Conservation (phyloP, 805 yeast genomes). For the Cyberlindnera galapagoensis region DNA sequence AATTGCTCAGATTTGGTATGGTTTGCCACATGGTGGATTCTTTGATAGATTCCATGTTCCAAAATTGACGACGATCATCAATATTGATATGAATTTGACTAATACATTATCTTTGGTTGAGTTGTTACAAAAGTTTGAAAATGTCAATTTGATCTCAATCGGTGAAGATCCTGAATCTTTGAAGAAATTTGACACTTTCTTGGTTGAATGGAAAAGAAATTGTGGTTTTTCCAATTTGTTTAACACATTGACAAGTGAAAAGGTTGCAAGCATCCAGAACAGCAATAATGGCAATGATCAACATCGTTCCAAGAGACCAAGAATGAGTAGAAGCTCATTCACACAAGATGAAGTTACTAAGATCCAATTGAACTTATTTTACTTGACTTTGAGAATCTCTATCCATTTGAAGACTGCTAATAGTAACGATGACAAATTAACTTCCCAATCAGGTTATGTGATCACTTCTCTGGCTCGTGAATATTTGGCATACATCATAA, state of each 20-base stretch:
- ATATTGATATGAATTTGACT: constrained; percentile 28
- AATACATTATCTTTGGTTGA: constrained; percentile 28
- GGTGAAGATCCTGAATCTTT: constrained; percentile 17
- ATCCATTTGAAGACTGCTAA: constrained; percentile 8
- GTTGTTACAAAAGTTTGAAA: constrained; percentile 20
- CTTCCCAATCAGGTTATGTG: constrained; percentile 13
- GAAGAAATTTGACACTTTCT: constrained; percentile 12
- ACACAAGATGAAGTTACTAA: constrained; percentile 16
- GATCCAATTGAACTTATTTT: constrained; percentile 23
- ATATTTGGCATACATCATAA: constrained; percentile 14
- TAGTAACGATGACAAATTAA: constrained; percentile 3
- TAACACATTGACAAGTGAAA: constrained; percentile 10
- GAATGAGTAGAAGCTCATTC: constrained; percentile 10
- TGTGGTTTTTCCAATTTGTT: constrained; percentile 11
- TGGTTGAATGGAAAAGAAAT: constrained; percentile 14
- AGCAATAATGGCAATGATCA: constrained; percentile 5
- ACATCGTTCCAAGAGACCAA: constrained; percentile 10
- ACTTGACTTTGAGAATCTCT: constrained; percentile 7
- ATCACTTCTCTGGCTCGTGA: constrained; percentile 10
- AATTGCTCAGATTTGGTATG: constrained; percentile 17
- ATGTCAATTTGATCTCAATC: constrained; percentile 13
- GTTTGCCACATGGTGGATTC: constrained; percentile 20
- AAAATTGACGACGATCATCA: constrained; percentile 28
- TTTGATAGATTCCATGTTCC: constrained; percentile 25
- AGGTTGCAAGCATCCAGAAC: no score